Base-by-base conservation (phyloP, 2,329 filamentous ascomycete genomes). In the Alternaria sp. region DNA sequence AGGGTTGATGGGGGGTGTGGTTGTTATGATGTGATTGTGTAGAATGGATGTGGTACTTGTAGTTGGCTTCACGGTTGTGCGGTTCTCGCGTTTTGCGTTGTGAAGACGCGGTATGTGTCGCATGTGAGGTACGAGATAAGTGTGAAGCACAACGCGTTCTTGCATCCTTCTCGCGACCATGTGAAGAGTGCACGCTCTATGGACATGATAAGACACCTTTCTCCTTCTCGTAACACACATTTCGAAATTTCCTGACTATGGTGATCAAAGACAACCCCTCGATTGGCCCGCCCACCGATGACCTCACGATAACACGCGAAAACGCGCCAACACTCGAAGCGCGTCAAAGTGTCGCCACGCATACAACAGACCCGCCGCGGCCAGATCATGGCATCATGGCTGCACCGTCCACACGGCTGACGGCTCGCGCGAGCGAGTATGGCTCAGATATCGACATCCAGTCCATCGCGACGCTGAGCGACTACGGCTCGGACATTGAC, bases 401-500 rank as follows among this genome's bases (percentile, higher is more conserved):
- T n/a, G 45, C 61, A 40, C 36, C 57, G n/a, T 36, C 57, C 36
- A 60, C 59, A 49, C 60, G 67, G 62, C 54, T 54, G 40, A 65
- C 62, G 21, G 61, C 62, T 21, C 15, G 58, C 32, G 58, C 51
- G 15, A 89, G 86, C 76, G 87, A 90, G 67, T 90, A 90, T 83
- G 89, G 87, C 64, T 88, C 87, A 6, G 88, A 91, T 64, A 84
- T 90, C 67, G 84, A 86, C 8, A 77, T 83, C 4, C 85, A 87
- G 66, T 70, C 68, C 21, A 25, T 69, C 28, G 43, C 66, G 40
- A 59, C 69, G n/a, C 57, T 64, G 62, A 89, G 86, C 76, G 88
- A 90, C 69, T 91, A 91, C 84, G 89, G 88, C 63, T 89, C 87
- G 3, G 89, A 91, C 62, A 85, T 90, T 67, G 81, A 83, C 11